Base-by-base conservation (phyloP, 805 yeast species). In the Ogataea salicorniae region DNA sequence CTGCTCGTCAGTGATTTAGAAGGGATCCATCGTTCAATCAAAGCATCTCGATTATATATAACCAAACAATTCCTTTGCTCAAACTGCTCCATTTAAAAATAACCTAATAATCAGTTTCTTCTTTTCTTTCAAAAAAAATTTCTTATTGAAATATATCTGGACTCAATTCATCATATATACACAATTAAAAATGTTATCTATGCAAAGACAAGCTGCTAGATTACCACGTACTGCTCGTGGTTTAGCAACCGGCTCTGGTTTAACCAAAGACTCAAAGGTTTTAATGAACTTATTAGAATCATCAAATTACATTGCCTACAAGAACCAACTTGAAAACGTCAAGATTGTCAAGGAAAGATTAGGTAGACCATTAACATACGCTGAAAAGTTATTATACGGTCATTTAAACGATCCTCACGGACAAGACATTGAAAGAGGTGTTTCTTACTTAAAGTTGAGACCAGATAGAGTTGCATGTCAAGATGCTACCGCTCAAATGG, bases 401-500 rank as follows among this genome's bases (percentile, higher is more conserved):
- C 99, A 94, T 70, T 75, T 94, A 64, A 87, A 83, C 48, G 75
- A 89, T 59, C 97, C 97, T 35, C 92, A 87, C 59, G 95, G 87
- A 61, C 77, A 88, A 54, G 79, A 64, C 57, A 57, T 70, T 74
- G 53, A 72, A 75, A 81, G 99, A 71, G 99, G 99, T 57, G 74
- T 83, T 43, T 81, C 91, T 45, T 94, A 94, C 71, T 78, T 94
- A 67, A 94, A 94, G 74, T 78, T 94, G 60, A 81, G 87, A 66
- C 99, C 99, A 22, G 99, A 94, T 67, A 82, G 99, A 67, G 98
- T 94, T 42, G 99, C 99, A 26, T 92, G 95, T 95, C 99, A 94
- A 75, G 99, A 94, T 76, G 99, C 99, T n/a, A 87, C 97, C 33
- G 99, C 99, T 17, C 99, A 94, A 72, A 94, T 92, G 88, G 99